These are phyloP conservation scores for Celoporthe dispersa DNA, from an alignment of 2,329 filamentous ascomycete genomes.

Conservation along the genomic window DNA sequence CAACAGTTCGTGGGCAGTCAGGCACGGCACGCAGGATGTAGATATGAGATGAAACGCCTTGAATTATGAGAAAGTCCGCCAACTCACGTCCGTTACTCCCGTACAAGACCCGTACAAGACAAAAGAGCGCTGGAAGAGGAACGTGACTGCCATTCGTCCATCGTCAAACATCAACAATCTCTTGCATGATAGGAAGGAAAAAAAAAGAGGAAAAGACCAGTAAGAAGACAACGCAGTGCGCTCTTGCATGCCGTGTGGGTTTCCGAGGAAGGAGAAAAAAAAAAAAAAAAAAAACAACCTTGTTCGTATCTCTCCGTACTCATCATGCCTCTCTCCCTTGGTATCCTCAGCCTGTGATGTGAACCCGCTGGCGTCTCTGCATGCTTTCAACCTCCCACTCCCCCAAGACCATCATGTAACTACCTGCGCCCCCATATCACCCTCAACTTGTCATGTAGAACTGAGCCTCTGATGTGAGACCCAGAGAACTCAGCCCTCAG, in stretches of 20 bases:
- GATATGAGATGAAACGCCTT: conserved; percentile 1
- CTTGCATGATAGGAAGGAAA: conserved; percentile 8
- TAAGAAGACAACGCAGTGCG: conserved; percentile 25
- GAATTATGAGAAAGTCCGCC: conserved; percentile 7
- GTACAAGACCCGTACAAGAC: conserved; percentile 18
- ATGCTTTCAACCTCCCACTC: neutral
- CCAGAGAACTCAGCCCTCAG: neutral
- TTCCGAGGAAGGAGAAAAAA: no score
- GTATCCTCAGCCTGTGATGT: conserved; percentile 10
- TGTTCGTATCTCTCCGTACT: conserved; percentile 12
- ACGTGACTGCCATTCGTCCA: conserved; percentile 25
- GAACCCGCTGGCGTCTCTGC: neutral
- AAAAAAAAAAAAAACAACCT: neutral
- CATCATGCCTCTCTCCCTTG: neutral
- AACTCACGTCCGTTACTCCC: conserved; percentile 10
- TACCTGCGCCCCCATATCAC: neutral
- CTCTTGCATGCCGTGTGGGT: conserved; percentile 26
- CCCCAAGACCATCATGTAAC: neutral
- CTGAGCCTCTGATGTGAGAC: neutral
- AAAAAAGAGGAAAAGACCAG: conserved; percentile 15
- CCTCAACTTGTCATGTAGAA: neutral
- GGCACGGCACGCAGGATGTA: neutral
- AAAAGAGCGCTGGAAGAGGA: conserved; percentile 10
- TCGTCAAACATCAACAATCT: conserved; percentile 29
- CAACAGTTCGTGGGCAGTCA: neutral